Evolutionary conservation across 2,329 filamentous ascomycete genomes (phyloP).

Genomic region (Aspergillus awamori): DNA sequence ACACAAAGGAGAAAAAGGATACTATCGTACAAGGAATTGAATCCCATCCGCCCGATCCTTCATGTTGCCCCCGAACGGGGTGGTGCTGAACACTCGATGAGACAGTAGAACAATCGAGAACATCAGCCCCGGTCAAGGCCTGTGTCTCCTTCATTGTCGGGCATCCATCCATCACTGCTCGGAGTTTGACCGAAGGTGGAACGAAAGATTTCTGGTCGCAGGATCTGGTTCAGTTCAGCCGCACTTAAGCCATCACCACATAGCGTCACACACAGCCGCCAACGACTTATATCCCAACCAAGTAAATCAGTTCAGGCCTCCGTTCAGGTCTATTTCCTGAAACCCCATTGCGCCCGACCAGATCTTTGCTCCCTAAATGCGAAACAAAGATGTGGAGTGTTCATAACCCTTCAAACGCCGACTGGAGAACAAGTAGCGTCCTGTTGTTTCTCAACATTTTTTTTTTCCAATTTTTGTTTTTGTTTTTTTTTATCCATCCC

Average conservation of each 20-base stretch:
- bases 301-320: background rate
- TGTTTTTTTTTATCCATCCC: background rate
- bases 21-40: background rate
- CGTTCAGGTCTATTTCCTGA: background rate
- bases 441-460: background rate
- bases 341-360: background rate
- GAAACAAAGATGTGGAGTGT: background rate
- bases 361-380: background rate
- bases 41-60: background rate
- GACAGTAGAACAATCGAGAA: background rate
- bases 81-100: background rate
- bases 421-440: background rate
- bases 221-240: background rate
- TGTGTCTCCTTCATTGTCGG: background rate
- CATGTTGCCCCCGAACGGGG: background rate
- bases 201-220: background rate
- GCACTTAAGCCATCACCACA: background rate
- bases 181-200: background rate
- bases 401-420: background rate
- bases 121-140: background rate
- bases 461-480: no score
- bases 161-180: background rate
- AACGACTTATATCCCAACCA: background rate
- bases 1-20: background rate
- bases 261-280: background rate